phyloP scores from a whole-genome alignment of 345 rosid genomes.

The Microcos paniculata region DNA sequence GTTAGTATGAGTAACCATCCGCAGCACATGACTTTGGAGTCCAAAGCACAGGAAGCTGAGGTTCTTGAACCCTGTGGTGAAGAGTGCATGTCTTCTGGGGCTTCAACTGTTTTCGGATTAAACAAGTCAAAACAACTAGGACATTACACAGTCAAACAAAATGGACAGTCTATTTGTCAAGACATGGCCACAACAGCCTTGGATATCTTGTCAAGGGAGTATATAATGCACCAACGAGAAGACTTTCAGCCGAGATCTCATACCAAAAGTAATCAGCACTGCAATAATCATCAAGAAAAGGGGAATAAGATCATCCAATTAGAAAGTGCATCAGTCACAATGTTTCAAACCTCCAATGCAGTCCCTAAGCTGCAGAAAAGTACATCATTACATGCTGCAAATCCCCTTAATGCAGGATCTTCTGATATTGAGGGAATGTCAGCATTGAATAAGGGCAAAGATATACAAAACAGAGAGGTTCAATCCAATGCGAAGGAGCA shows the following conservation, averaged over 20 bases:
- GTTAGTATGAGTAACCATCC: slow-evolving; percentile 32
- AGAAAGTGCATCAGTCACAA: slow-evolving; percentile 22
- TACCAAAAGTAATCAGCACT: slow-evolving; percentile 22
- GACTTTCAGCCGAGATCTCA: slow-evolving; percentile 19
- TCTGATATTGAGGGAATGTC: slow-evolving; percentile 27
- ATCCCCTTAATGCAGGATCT: slow-evolving; percentile 29
- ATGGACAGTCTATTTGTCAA: slow-evolving; percentile 21
- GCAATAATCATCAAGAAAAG: slow-evolving; percentile 28
- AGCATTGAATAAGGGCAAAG: slow-evolving; percentile 24
- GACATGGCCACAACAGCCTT: slow-evolving; percentile 19
- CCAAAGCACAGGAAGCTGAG: slow-evolving; percentile 35
- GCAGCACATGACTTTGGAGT: slow-evolving; percentile 26
- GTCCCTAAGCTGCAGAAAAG: slow-evolving; percentile 26
- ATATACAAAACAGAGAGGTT: slow-evolving; percentile 25
- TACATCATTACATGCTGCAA: slow-evolving; percentile 23
- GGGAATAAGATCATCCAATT: slow-evolving; percentile 29
- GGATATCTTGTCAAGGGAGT: slow-evolving; percentile 24
- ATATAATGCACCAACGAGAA: slow-evolving; percentile 25
- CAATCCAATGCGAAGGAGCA: slow-evolving; percentile 39
- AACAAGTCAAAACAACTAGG: slow-evolving; percentile 30
- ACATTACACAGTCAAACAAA: slow-evolving; percentile 27
- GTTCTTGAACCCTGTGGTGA: slow-evolving; percentile 35
- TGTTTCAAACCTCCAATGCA: slow-evolving; percentile 28
- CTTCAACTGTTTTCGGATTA: slow-evolving; percentile 40
- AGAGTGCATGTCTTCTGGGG: slow-evolving; percentile 48